Conservation (phyloP, 139 green algal species). For the Chlorella vulgaris region DNA sequence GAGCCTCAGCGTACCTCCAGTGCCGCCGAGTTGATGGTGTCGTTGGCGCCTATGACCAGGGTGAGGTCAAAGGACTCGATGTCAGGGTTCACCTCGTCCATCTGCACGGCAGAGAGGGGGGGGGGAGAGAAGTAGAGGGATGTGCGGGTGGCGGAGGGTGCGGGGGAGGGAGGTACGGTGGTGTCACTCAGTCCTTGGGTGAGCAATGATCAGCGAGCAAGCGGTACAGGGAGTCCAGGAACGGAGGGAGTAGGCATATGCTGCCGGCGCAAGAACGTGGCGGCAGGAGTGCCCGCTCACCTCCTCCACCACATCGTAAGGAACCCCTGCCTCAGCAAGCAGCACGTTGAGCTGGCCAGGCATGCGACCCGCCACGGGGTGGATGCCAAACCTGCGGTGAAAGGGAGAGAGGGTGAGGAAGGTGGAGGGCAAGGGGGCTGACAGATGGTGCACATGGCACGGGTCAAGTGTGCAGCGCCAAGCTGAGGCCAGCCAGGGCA, state of each 20-base stretch:
- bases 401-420: not conserved
- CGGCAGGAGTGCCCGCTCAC: constrained; percentile 36
- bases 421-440: not conserved
- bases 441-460: no score
- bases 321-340: constrained; percentile 80
- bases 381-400: constrained; percentile 77
- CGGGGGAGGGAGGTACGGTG: no score
- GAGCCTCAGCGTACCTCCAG: constrained; percentile 46
- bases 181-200: no score
- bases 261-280: no score
- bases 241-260: no score
- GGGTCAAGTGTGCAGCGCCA: no score
- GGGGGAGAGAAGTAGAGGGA: no score
- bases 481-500: no score
- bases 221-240: no score
- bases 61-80: constrained; percentile 77
- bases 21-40: constrained; percentile 90
- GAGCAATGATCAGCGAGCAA: no score
- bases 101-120: no score
- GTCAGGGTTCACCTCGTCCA: constrained; percentile 58
- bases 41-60: constrained; percentile 88
- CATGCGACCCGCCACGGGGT: constrained; percentile 88
- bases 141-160: no score
- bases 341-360: constrained; percentile 96
- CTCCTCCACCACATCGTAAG: constrained; percentile 57